A percentile compares a stretch with the other conserved stretches of the same genome.
phyloP scores from a whole-genome alignment of 768 basidiomycete genomes.

The Candolleomyces aberdarensis region DNA sequence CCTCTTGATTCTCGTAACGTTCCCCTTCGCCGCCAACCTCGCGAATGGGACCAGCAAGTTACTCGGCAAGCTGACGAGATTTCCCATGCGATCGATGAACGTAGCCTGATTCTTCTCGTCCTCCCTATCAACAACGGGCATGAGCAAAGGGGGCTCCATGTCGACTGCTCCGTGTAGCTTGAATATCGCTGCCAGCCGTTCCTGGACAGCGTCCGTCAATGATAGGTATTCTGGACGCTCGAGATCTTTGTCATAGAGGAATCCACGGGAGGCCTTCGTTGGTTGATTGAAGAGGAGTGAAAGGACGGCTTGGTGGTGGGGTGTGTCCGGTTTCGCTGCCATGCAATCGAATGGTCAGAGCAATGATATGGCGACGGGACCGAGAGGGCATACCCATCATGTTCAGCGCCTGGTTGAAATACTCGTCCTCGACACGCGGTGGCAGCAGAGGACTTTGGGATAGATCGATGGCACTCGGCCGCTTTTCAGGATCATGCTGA shows the following conservation, averaged over 20 bases:
- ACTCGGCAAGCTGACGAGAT: conserved; percentile 69
- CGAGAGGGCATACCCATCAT: conserved; percentile 59
- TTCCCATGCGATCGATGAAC: conserved; percentile 79
- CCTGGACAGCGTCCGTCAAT: conserved; percentile 72
- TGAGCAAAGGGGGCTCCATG: conserved; percentile 80
- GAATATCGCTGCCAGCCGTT: conserved; percentile 74
- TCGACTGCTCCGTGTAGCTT: conserved; percentile 88
- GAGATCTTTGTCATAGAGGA: conserved; percentile 71
- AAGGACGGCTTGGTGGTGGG: conserved; percentile 76
- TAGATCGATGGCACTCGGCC: conserved; percentile 82
- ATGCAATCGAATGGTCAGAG: neutral
- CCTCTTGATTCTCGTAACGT: conserved; percentile 72
- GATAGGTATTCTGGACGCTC: conserved; percentile 68
- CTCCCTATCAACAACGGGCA: conserved; percentile 62
- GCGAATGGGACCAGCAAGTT: conserved; percentile 77
- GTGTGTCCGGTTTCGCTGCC: conserved; percentile 74
- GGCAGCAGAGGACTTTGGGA: conserved; percentile 79
- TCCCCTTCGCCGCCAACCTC: conserved; percentile 70
- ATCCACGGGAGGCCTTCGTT: conserved; percentile 58
- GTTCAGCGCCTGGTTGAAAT: conserved; percentile 74
- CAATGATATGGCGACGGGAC: neutral
- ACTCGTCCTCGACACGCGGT: conserved; percentile 75
- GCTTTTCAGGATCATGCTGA: conserved; percentile 72
- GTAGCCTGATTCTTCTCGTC: conserved; percentile 66
- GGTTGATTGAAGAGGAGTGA: conserved; percentile 76